Conservation (phyloP, 2,329 filamentous ascomycete genomes). For the Raffaelea albimanens region DNA sequence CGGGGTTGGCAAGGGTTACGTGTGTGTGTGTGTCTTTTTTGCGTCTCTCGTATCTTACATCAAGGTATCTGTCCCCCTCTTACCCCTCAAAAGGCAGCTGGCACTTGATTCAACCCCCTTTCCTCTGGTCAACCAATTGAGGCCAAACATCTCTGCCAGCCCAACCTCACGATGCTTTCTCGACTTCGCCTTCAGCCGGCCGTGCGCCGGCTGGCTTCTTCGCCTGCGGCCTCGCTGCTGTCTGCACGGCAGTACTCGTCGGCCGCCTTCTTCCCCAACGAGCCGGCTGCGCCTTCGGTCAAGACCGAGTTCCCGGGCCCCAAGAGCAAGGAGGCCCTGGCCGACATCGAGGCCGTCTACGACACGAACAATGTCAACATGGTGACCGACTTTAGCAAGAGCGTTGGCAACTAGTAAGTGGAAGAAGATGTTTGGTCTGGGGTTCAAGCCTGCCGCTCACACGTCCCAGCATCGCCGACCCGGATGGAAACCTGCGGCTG, state of each 20-base stretch:
- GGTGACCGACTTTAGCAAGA: conserved; percentile 66
- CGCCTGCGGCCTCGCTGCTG: neutral
- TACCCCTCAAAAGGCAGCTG: no score
- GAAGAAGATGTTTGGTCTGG: no score
- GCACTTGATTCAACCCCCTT: no score
- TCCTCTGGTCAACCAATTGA: no score
- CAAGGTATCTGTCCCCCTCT: no score
- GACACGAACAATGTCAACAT: conserved; percentile 82
- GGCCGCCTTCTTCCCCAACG: conserved; percentile 16
- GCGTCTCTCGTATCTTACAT: no score
- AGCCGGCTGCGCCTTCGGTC: conserved; percentile 42
- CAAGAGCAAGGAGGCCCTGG: conserved; percentile 57
- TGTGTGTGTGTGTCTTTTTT: no score
- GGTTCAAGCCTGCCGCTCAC: no score
- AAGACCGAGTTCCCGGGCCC: conserved; percentile 66
- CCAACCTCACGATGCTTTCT: no score
- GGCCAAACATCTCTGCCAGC: no score
- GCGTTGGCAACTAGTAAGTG: conserved; percentile 64
- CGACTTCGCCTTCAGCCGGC: no score
- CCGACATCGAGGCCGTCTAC: conserved; percentile 68
- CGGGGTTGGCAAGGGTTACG: no score
- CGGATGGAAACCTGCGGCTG: conserved; percentile 63
- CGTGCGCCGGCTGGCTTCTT: neutral
- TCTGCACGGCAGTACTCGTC: neutral
- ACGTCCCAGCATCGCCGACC: conserved; percentile 53